Evolutionary conservation across 139 green algal species (phyloP).

Genomic region (Desmodesmus armatus): DNA sequence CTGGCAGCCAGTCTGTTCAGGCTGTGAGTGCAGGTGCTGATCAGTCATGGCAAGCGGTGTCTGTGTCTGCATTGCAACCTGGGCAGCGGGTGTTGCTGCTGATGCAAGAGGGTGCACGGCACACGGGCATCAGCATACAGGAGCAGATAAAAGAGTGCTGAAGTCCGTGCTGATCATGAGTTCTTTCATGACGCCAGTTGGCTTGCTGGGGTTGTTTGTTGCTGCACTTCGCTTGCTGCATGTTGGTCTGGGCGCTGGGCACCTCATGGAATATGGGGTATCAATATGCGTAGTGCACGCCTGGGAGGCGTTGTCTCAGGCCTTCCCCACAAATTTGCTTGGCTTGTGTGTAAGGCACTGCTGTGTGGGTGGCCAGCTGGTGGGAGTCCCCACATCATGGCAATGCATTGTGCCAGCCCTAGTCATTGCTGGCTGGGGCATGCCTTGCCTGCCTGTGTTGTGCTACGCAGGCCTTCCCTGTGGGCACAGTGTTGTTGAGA

Average conservation of each 20-base stretch:
- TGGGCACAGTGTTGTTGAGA: too few species aligned
- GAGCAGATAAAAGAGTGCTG: constrained; percentile 83
- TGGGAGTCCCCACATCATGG: too few species aligned
- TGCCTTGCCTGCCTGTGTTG: too few species aligned
- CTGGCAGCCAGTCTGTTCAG: neutral
- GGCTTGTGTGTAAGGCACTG: neutral
- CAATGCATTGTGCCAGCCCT: too few species aligned
- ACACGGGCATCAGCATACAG: constrained; percentile 87
- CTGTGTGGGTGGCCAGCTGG: too few species aligned
- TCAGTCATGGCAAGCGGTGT: constrained; percentile 61
- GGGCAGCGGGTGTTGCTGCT: constrained; percentile 76
- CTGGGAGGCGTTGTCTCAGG: neutral
- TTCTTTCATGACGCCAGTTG: too few species aligned
- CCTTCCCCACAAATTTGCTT: neutral
- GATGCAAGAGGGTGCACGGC: constrained; percentile 72
- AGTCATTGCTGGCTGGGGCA: too few species aligned
- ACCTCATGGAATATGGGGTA: neutral
- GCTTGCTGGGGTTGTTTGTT: constrained; percentile 16
- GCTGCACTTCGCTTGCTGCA: neutral
- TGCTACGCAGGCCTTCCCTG: too few species aligned
- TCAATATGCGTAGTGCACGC: neutral
- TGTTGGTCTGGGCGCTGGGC: neutral
- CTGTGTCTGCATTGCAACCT: constrained; percentile 73
- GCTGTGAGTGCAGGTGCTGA: neutral
- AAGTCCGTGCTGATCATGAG: too few species aligned